Base-by-base conservation (phyloP, 371 early-diverging fungal genomes). In the Mucor piriformis region DNA sequence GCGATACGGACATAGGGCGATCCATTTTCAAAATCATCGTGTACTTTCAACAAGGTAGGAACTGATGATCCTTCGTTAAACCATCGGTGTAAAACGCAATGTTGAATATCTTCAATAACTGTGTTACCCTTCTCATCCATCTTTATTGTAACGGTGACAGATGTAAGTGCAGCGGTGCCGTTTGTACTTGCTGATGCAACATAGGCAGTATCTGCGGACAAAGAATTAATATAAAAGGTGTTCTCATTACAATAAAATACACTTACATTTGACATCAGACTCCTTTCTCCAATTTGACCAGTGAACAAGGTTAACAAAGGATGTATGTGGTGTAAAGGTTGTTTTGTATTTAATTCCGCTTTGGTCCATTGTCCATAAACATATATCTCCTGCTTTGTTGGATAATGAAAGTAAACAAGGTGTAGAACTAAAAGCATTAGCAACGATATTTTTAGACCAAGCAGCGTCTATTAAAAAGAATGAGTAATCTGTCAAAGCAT, bases 331-430 rank as follows among this genome's bases (percentile, higher is more conserved):
- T 46, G 54, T 54, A 7, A 58, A 15, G 3, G 42, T 29, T 12
- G 47, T 32, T 1, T 15, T 34, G 20, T 62, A 53, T 10, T 50
- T 13, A 0, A 54, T 11, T 0, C 49, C 57, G 6, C 20, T 21
- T 13, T 52, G 6, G 6, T 33, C 25, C 13, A 53, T 61, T 32
- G 55, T 63, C 71, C 68, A 70, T 3, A 74, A 29, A n/a, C 35
- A 48, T 10, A 74, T 16, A 49, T 64, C 59, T 12, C 74, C 74
- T 13, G 54, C 61, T 40, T 70, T 70, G 37, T 74, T 65, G 0
- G 63, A 50, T 18, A 66, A 43, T 15, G 71, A 68, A 10, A 74
- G 24, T 8, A 70, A 7, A 33, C 58, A 52, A 29, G 62, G 59
- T 13, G 63, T 61, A 5, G 52, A 29, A 15, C 34, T 59, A 10